Evolutionary conservation across 176 grass and related monocot species (phyloP).

Genomic region (Eleusine indica): DNA sequence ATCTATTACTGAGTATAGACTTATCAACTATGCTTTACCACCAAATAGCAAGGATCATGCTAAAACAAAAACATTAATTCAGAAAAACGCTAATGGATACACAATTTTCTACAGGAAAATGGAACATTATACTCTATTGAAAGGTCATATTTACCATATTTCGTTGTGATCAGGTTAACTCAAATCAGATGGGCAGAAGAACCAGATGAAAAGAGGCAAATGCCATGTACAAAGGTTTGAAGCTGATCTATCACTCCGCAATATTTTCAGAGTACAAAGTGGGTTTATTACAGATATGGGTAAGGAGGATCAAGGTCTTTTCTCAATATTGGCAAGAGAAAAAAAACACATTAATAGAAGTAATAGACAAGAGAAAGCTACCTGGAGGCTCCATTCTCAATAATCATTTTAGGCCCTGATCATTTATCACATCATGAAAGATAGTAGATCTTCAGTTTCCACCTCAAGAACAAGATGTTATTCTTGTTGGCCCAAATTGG

Average conservation of each 20-base stretch:
- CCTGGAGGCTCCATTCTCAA: slow-evolving; percentile 12
- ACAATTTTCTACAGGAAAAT: background rate
- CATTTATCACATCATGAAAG: background rate
- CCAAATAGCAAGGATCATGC: background rate
- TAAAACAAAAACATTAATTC: background rate
- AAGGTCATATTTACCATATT: too few species aligned
- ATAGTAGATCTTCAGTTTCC: slow-evolving; percentile 7
- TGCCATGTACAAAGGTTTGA: background rate
- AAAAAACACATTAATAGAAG: background rate
- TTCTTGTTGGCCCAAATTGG: background rate
- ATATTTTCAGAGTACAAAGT: background rate
- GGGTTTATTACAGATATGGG: background rate
- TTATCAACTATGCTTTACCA: background rate
- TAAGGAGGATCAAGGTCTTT: background rate
- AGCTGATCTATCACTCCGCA: background rate
- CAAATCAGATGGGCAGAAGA: background rate
- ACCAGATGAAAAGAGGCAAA: background rate
- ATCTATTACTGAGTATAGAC: background rate
- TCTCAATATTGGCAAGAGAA: too few species aligned
- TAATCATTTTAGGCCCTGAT: background rate
- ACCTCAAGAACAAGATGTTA: slow-evolving; percentile 19
- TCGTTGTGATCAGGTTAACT: too few species aligned
- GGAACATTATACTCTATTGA: too few species aligned
- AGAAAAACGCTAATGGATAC: background rate
- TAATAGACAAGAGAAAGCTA: background rate